Base-by-base conservation (phyloP, 176 grass and related monocot species). In the Carex kokanica region DNA sequence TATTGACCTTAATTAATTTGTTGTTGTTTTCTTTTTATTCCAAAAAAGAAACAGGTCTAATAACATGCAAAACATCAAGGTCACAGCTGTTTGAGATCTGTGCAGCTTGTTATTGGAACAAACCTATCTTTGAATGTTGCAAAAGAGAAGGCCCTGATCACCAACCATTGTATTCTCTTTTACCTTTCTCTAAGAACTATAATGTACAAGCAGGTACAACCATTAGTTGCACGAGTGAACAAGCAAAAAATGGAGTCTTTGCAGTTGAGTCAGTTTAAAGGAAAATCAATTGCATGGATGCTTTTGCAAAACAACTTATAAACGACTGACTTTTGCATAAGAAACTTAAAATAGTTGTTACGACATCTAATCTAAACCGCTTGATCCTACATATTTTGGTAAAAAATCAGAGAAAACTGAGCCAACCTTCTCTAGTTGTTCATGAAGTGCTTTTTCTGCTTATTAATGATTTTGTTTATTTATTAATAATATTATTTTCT, bases 91-190 rank as follows among this genome's bases (percentile, higher is more conserved):
- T 87, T 87, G 95, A 94, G 74, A 36, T 98, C 57, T 98, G 95
- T 80, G 60, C 88, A 51, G 90, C 86, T 74, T 92, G 79, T 79
- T 88, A 88, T 80, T 98, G 95, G 95, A 85, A 74, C 55, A 73
- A 38, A 79, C 95, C 95, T 71, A 78, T 73, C 64, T 94, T 98
- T 24, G 61, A 90, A 38, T 88, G 88, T 58, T 94, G 81, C 65
- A 93, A 89, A 86, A 89, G 88, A 23, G 95, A 98, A 87, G 95
- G 95, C 7, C 81, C 92, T 78, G 78, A 64, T 67, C 95, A 98
- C 80, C 88, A 90, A 73, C 85, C 65, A 60, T 87, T 83, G 95
- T 98, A 94, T 88, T 89, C 23, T 84, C 15, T 54, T 74, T 40
- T 86, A 60, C 25, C 32, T 78, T 40, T 58, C 73, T 69, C 45